Percentiles rank a stretch among this genome's conserved stretches.
These are phyloP conservation scores for Vishniacozyma victoriae DNA, from an alignment of 768 basidiomycete species.

Conservation along the genomic window DNA sequence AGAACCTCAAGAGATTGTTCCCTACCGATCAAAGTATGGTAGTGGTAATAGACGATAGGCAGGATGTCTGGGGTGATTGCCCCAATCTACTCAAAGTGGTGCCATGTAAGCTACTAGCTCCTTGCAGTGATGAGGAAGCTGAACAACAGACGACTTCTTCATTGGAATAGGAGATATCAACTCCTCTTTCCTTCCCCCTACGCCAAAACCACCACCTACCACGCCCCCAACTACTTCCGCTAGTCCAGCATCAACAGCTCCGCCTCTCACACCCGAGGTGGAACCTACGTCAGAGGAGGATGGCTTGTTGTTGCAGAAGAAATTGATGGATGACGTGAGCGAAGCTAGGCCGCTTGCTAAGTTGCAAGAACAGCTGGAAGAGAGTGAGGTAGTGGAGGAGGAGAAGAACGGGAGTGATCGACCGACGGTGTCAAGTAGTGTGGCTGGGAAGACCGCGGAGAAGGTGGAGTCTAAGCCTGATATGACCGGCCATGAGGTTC, in stretches of 20 bases:
- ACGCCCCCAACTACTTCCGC: slow-evolving; percentile 3
- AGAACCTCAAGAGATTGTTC: slow-evolving; percentile 84
- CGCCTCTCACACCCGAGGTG: slow-evolving; percentile 13
- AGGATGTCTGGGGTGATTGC: slow-evolving; percentile 97
- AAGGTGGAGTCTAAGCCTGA: not conserved
- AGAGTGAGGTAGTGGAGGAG: slow-evolving; percentile 5
- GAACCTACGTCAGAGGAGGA: slow-evolving; percentile 50
- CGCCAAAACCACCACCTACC: slow-evolving; percentile 7
- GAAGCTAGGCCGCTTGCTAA: slow-evolving; percentile 81
- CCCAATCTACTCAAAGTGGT: slow-evolving; percentile 95
- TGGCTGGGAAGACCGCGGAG: not conserved
- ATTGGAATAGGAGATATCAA: slow-evolving; percentile 98
- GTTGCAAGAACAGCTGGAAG: slow-evolving; percentile 60
- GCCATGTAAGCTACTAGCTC: slow-evolving; percentile 63
- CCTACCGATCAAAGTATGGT: slow-evolving; percentile 98
- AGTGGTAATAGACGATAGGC: slow-evolving; percentile 95
- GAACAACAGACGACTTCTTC: slow-evolving; percentile 83
- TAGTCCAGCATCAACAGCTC: slow-evolving; percentile 42
- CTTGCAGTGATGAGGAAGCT: not conserved
- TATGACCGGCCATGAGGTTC: too few species aligned
- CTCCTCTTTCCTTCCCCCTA: slow-evolving; percentile 63
- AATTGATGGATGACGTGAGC: slow-evolving; percentile 74
- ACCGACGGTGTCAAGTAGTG: not conserved
- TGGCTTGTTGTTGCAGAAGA: slow-evolving; percentile 63
- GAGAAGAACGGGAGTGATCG: not conserved